Evolutionary conservation across 2,329 filamentous ascomycete species (phyloP), one percentile per base, ranked within the genome.

Genomic region (Microthyrium microscopicum): DNA sequence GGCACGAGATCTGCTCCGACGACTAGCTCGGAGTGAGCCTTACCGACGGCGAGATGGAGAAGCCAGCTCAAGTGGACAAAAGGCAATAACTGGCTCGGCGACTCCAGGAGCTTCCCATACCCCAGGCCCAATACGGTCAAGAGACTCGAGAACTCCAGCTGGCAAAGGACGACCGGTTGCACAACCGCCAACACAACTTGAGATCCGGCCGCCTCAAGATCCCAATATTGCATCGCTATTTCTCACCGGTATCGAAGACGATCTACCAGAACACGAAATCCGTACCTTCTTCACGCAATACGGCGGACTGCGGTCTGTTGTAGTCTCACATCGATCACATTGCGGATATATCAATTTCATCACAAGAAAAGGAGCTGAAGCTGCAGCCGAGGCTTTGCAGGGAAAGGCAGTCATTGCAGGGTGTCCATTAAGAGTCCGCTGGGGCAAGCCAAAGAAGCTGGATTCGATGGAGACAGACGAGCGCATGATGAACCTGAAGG

Each of bases 331-430:
- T 58, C 84, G 92, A 61, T 87, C 87, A 12, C 89, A 95, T 50
- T 95, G 85, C 53, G 89, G 89, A 1, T 98, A 95, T 50, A 66
- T 98, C 57, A 98, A 98, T 58, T 98, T 83, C 52, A 74, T 84
- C 44, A 81, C 77, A 3, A 70, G 89, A 37, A 73, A 82, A 40
- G 77, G 70, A 1, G 89, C 91, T 0, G 89, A 98, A 57, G 74
- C 69, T 38, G 91, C 91, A 0, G 82, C 89, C 0, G 72, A 73
- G 21, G 72, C 80, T 15, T 87, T 83, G 44, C 78, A 93, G 53
- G 89, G 91, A 5, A 79, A 78, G 40, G 83, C 84, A 0, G 72
- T 95, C 5, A 81, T 98, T 46, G 76, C 84, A 22, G 89, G 89
- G 3, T 94, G 87, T 46, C 89, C 89, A 0, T 56, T 98, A 39